phyloP scores from a whole-genome alignment of 345 rosid genomes.

The Dipteronia dyeriana region DNA sequence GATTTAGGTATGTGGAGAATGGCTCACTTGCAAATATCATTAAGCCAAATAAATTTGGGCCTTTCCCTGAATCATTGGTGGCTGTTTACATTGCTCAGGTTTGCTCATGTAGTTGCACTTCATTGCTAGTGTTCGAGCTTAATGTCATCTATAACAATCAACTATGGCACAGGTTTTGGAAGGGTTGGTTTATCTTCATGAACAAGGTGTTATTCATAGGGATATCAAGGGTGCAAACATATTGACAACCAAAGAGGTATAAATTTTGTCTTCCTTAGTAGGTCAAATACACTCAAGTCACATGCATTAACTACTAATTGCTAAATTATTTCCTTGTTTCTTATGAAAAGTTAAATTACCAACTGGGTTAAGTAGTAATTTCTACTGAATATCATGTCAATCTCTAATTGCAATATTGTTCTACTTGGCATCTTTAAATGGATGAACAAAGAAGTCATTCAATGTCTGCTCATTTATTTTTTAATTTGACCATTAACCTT shows the following conservation, averaged over 20 bases:
- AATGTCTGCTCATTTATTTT: background rate
- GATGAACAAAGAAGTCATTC: background rate
- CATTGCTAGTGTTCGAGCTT: constrained; percentile 18
- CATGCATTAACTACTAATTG: background rate
- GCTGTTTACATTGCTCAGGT: constrained; percentile 99
- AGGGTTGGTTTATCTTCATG: constrained; percentile 94
- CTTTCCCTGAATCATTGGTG: constrained; percentile 96
- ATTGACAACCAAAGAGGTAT: constrained; percentile 97
- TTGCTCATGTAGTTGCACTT: constrained; percentile 33
- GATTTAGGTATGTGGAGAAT: constrained; percentile 89
- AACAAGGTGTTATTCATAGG: constrained; percentile 99
- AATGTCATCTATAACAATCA: constrained; percentile 22
- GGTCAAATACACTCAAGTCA: background rate
- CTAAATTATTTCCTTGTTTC: background rate
- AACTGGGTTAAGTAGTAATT: background rate
- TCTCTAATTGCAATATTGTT: background rate
- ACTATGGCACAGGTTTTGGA: constrained; percentile 73
- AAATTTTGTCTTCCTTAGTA: constrained; percentile 9
- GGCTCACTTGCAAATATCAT: constrained; percentile 98
- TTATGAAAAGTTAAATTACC: background rate
- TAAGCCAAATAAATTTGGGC: constrained; percentile 98
- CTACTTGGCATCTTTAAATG: background rate
- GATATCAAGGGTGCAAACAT: constrained; percentile 99
- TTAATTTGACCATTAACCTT: background rate
- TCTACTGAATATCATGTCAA: background rate